phyloP scores from a whole-genome alignment of 257 asterid species.

The Solanum virginianum region DNA sequence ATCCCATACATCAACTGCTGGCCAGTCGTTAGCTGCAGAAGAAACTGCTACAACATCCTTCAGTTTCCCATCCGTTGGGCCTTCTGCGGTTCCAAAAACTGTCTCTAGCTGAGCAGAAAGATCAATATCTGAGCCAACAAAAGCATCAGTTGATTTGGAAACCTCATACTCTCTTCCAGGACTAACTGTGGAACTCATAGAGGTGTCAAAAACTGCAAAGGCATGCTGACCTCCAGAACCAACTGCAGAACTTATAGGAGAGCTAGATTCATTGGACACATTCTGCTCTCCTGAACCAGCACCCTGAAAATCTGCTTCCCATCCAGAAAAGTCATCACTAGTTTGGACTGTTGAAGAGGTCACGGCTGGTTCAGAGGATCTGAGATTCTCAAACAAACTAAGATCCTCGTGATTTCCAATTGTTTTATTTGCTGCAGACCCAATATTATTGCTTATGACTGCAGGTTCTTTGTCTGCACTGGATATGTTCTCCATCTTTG shows the following conservation, averaged over 20 bases:
- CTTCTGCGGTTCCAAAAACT: conserved; percentile 39
- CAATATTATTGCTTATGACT: conserved; percentile 5
- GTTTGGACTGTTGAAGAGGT: conserved; percentile 13
- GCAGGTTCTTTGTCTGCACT: conserved; percentile 18
- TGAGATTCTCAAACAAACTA: conserved; percentile 36
- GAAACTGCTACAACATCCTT: conserved; percentile 24
- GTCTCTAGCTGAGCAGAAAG: conserved; percentile 52
- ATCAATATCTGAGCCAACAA: conserved; percentile 25
- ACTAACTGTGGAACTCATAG: conserved; percentile 11
- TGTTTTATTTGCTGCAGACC: conserved; percentile 15
- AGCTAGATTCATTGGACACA: conserved; percentile 20
- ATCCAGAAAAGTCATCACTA: conserved; percentile 37
- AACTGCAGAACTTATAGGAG: conserved; percentile 9
- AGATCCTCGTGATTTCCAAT: conserved; percentile 26
- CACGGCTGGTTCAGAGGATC: conserved; percentile 27
- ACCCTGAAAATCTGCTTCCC: conserved; percentile 80
- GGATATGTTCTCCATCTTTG: conserved; percentile 15
- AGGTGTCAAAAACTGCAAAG: conserved; percentile 21
- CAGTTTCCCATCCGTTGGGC: conserved; percentile 13
- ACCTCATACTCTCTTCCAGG: conserved; percentile 18
- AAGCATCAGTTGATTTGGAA: conserved; percentile 6
- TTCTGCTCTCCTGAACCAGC: conserved; percentile 30
- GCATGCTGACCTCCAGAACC: conserved; percentile 16
- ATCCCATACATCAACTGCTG: conserved; percentile 39
- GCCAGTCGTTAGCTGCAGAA: conserved; percentile 37